Base-by-base conservation (phyloP, 495 filamentous ascomycete species). In the Penicillium mononematosum region DNA sequence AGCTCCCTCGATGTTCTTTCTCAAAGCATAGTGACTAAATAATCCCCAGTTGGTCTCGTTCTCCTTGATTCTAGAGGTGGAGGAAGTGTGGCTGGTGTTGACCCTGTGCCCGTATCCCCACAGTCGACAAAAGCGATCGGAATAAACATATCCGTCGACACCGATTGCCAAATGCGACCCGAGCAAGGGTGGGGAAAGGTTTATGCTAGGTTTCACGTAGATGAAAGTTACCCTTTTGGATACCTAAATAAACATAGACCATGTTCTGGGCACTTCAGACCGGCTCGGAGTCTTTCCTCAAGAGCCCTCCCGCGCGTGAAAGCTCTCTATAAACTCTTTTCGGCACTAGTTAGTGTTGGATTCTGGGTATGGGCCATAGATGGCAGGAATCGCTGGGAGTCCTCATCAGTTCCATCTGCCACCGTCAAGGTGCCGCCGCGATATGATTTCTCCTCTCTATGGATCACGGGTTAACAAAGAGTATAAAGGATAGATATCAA, bases 321-420 rank as follows among this genome's bases (percentile, higher is more conserved):
- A 43, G 14, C 19, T 11, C 8, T 5, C 17, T 17, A 12, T 10
- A 43, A 43, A 20, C n/a, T 43, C 17, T 12, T 19, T 19, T 5
- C 39, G 39, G n/a, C 39, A 19, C 16, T 42, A 0, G 5, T 19
- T 2, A 19, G n/a, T 19, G 9, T 42, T 42, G 16, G 19, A 42
- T n/a, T 42, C 6, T n/a, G 39, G 39, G 17, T 19, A 19, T 8
- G 39, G 16, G 8, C 19, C 39, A 19, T 42, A 42, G 4, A 19
- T 19, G 2, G 17, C 16, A 9, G 39, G 16, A 6, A 19, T 42
- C 9, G 39, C 2, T 0, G 39, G 81, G 2, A 10, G 0, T 25
- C 24, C 24, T 25, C 24, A 6, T 25, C 5, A 25, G 24, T 25
- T 25, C 5, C 5, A 25, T 25, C 24, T 25, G 24, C 24, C 24